A percentile compares a stretch with the other conserved stretches of the same genome.
Conservation (phyloP, 352 stramenopile species). For the Phytopythium aichiense region DNA sequence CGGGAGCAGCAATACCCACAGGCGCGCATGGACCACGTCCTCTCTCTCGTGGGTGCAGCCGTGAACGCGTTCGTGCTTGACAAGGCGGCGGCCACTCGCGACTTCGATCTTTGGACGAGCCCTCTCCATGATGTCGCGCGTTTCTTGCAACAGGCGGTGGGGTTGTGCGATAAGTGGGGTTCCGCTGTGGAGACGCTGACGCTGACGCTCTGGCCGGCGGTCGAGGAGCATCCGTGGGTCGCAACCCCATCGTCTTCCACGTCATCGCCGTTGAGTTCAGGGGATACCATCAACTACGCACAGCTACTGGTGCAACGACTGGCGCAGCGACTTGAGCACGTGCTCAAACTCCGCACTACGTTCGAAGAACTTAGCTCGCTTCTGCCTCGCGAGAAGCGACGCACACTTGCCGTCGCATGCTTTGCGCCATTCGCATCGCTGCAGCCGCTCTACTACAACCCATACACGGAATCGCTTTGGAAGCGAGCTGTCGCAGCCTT, state of each 20-base stretch:
- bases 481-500: slow-evolving; percentile 64
- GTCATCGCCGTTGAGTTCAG: slow-evolving; percentile 11
- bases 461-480: slow-evolving; percentile 88
- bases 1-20: slow-evolving; percentile 76
- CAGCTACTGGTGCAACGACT: slow-evolving; percentile 38
- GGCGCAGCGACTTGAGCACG: slow-evolving; percentile 65
- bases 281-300: slow-evolving; percentile 21
- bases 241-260: not conserved
- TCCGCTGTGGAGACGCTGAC: slow-evolving; percentile 73
- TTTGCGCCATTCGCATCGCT: slow-evolving; percentile 70
- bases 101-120: slow-evolving; percentile 70
- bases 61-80: slow-evolving; percentile 74
- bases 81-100: slow-evolving; percentile 23
- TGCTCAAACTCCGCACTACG: slow-evolving; percentile 79
- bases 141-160: slow-evolving; percentile 50
- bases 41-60: slow-evolving; percentile 73
- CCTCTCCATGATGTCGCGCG: slow-evolving; percentile 54
- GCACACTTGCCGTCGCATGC: slow-evolving; percentile 38
- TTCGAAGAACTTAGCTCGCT: slow-evolving; percentile 86
- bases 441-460: slow-evolving; percentile 85
- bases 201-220: slow-evolving; percentile 67
- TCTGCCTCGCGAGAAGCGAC: slow-evolving; percentile 35
- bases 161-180: slow-evolving; percentile 85
- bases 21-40: slow-evolving; percentile 82
- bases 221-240: slow-evolving; percentile 80